Evolutionary conservation across 2,329 filamentous ascomycete species (phyloP), one percentile per base, ranked within the genome.

Genomic region (Colletotrichum echinochloae): DNA sequence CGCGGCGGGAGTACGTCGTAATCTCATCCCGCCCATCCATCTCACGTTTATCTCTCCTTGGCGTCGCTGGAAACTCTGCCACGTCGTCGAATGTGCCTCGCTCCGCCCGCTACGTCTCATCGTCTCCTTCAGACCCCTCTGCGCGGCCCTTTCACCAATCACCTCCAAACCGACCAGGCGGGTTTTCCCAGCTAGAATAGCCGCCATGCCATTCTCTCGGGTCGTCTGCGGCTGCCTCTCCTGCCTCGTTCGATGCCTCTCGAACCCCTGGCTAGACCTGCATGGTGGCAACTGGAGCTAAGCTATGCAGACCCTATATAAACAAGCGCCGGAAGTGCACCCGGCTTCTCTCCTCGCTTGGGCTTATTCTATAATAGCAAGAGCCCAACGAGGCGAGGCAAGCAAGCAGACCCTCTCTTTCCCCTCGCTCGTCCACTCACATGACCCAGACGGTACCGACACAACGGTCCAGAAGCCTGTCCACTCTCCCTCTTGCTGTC

Each of bases 1-100:
- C 30, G 37, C 37, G 20, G 5, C 9, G 51, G 35, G 20, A n/a
- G 20, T 35, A 30, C 51, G 20, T 30, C 18, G 28, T 1, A 7
- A 14, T 2, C 30, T n/a, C 11, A 18, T 54, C 51, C 30, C 26
- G 14, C 14, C 26, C 49, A 6, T 6, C 35, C 41, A 23, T 20
- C 55, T 23, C 33, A 5, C 30, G 3, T 48, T 33, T 23, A n/a
- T 3, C 23, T 23, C 20, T 41, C 30, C 30, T 54, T 20, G 28
- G 18, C 44, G 44, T 26, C 30, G 28, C 33, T 16, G 33, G 11
- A n/a, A 28, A 33, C 16, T 9, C 14, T 18, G 49, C 67, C 64
- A 57, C 63, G 51, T 51, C 35, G 41, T 46, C 39, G 48, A 56
- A 26, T 70, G 37, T 49, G 63, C 63, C 67, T 70, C 67, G 63